Conservation (phyloP, 306 rosid species). For the Quercus parvula region DNA sequence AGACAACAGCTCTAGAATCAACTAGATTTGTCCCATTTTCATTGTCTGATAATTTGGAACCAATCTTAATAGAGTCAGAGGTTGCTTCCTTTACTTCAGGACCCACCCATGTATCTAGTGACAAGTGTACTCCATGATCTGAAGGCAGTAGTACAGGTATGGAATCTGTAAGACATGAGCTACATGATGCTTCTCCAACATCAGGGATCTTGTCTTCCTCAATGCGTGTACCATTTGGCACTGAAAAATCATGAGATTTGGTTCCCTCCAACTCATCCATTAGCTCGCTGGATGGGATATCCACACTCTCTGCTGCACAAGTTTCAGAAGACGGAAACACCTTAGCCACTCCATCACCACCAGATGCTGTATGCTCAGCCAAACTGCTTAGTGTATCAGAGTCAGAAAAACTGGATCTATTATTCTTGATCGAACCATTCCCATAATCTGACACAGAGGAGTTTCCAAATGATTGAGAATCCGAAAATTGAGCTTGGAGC, state of each 20-base stretch:
- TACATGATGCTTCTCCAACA: constrained; percentile 36
- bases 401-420: constrained; percentile 43
- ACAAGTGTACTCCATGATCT: constrained; percentile 35
- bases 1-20: constrained; percentile 31
- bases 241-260: constrained; percentile 23
- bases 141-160: constrained; percentile 22
- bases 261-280: constrained; percentile 28
- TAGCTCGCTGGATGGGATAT: constrained; percentile 30
- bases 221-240: constrained; percentile 26
- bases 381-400: constrained; percentile 44
- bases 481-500: constrained; percentile 50
- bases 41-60: constrained; percentile 28
- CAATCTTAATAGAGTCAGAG: constrained; percentile 15
- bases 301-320: constrained; percentile 40
- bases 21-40: constrained; percentile 33
- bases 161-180: constrained; percentile 33
- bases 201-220: constrained; percentile 35
- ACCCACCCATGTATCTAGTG: constrained; percentile 18
- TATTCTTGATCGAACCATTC: constrained; percentile 48
- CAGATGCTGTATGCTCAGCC: constrained; percentile 49
- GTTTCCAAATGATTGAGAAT: constrained; percentile 61
- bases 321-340: constrained; percentile 30
- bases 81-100: constrained; percentile 34
- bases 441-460: constrained; percentile 61
- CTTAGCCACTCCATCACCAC: constrained; percentile 31